These are phyloP conservation scores for Vigna hirtella DNA, from an alignment of 306 rosid genomes.

Conservation along the genomic window DNA sequence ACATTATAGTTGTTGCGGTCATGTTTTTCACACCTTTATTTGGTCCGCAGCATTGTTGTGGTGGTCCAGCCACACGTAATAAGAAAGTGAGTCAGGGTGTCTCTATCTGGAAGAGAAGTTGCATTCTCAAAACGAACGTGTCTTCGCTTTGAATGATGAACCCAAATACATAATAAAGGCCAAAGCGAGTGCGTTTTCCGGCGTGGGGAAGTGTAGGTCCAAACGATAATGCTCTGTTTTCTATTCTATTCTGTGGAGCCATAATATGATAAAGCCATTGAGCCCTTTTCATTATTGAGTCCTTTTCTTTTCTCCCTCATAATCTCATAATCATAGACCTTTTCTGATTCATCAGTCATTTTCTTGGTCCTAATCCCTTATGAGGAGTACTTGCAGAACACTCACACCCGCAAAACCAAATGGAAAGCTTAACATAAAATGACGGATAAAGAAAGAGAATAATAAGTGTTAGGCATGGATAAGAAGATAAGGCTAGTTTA, in stretches of 20 bases:
- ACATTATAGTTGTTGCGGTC: conserved; percentile 4
- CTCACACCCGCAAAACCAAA: conserved; percentile 1
- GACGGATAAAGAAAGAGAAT: neutral
- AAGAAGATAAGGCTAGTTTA: neutral
- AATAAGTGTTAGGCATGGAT: neutral
- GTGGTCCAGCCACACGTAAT: conserved; percentile 34
- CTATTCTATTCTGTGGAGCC: conserved; percentile 6
- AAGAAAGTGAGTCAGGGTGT: neutral
- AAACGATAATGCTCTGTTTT: neutral
- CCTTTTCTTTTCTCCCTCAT: neutral
- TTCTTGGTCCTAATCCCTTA: neutral
- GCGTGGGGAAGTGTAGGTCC: conserved; percentile 46
- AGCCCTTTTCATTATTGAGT: neutral
- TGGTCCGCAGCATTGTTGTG: neutral
- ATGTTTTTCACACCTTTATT: no score
- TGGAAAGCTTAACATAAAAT: neutral
- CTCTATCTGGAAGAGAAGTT: conserved; percentile 15
- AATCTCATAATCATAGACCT: neutral
- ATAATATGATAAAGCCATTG: neutral
- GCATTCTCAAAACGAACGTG: neutral
- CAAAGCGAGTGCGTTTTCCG: neutral
- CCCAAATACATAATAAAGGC: conserved; percentile 6
- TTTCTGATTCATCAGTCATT: neutral
- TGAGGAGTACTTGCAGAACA: neutral
- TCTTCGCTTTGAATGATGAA: conserved; percentile 2